A percentile compares a stretch with the other conserved stretches of the same genome.
Conservation (phyloP, 176 grass and related monocot species). For the Elaeis guineensis region DNA sequence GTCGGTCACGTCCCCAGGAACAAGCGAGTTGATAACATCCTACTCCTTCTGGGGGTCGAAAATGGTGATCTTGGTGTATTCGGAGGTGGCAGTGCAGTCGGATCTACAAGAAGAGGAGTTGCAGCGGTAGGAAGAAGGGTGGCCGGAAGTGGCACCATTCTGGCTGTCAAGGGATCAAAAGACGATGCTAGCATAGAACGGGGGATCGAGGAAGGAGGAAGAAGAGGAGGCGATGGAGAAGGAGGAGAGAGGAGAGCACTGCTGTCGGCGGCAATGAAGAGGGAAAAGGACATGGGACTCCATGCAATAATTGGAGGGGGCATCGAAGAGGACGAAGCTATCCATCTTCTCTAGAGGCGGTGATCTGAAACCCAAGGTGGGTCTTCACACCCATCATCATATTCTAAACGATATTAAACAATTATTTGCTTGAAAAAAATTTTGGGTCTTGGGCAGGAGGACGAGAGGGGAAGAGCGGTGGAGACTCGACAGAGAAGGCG, state of each 20-base stretch:
- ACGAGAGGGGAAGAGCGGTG: neutral
- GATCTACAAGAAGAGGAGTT: constrained; percentile 38
- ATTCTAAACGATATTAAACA: neutral
- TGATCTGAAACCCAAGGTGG: neutral
- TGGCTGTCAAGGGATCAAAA: constrained; percentile 40
- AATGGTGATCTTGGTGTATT: constrained; percentile 57
- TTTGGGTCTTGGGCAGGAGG: no score
- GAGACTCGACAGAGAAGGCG: neutral
- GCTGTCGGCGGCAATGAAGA: constrained; percentile 21
- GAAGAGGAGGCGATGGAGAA: constrained; percentile 31
- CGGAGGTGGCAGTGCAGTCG: constrained; percentile 23
- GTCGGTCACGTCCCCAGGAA: constrained; percentile 58
- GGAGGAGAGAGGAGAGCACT: constrained; percentile 31
- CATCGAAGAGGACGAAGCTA: neutral
- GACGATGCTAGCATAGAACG: constrained; percentile 72
- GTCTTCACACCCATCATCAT: constrained; percentile 12
- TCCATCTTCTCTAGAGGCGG: constrained; percentile 1
- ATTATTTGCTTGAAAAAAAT: neutral
- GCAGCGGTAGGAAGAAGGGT: neutral
- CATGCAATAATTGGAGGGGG: neutral
- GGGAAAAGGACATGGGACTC: constrained; percentile 30
- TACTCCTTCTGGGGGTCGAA: constrained; percentile 61
- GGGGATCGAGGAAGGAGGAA: constrained; percentile 77
- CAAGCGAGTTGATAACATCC: constrained; percentile 50
- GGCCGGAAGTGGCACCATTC: constrained; percentile 14